Conservation (phyloP, 2,329 filamentous ascomycete genomes). For the Bisporella sp. region DNA sequence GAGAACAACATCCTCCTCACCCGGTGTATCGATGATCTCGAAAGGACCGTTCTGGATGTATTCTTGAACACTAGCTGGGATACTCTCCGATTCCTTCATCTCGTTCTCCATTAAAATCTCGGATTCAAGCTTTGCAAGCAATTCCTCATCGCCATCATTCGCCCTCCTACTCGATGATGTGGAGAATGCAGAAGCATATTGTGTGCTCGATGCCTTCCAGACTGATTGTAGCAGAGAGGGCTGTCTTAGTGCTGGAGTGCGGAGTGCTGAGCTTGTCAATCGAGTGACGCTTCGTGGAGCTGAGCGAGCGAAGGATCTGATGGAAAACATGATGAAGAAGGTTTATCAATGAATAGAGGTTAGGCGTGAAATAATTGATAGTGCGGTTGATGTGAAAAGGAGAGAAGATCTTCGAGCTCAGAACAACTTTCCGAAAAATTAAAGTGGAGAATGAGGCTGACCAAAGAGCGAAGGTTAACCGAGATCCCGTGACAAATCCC, state of each 20-base stretch:
- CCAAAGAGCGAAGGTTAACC: no score
- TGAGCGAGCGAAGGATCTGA: slow-evolving; percentile 58
- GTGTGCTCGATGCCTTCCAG: slow-evolving; percentile 21
- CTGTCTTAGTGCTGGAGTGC: slow-evolving; percentile 37
- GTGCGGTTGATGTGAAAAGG: no score
- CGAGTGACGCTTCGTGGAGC: slow-evolving; percentile 58
- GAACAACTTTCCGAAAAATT: no score
- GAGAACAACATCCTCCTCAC: slow-evolving; percentile 82
- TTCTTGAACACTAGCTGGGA: slow-evolving; percentile 74
- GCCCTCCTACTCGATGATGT: slow-evolving; percentile 36
- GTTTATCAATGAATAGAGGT: no score
- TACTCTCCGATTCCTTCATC: slow-evolving; percentile 61
- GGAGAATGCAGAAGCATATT: slow-evolving; percentile 24
- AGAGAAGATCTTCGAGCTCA: no score
- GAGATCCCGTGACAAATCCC: no score
- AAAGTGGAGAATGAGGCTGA: no score
- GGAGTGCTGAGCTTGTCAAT: slow-evolving; percentile 43
- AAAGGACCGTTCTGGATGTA: slow-evolving; percentile 83
- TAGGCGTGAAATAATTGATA: no score
- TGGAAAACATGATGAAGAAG: slow-evolving; percentile 53
- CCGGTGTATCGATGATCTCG: slow-evolving; percentile 72
- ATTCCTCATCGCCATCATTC: slow-evolving; percentile 63
- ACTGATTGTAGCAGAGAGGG: slow-evolving; percentile 20
- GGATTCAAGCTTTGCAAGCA: slow-evolving; percentile 76
- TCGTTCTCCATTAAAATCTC: slow-evolving; percentile 81